Percentiles rank a stretch among this genome's conserved stretches.
Evolutionary conservation across 129 eudicot genomes (phyloP).

Genomic region (Pulicaria dysenterica): DNA sequence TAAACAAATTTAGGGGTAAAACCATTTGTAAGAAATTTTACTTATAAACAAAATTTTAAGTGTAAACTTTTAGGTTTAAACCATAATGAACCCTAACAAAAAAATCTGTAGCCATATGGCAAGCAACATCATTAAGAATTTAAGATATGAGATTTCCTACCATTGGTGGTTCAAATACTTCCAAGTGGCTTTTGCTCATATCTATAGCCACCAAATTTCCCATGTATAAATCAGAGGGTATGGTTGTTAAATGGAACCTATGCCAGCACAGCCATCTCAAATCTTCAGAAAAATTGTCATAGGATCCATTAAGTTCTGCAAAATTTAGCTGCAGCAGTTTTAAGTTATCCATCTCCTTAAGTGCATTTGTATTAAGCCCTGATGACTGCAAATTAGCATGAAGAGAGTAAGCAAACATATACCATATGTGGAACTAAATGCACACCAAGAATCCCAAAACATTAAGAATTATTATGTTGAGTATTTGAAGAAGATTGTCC

Average conservation of each 20-base stretch:
- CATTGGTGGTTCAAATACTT: constrained; percentile 16
- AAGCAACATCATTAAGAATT: constrained; percentile 8
- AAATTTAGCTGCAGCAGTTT: constrained; percentile 14
- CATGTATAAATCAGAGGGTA: constrained; percentile 9
- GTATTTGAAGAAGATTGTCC: too few relatives aligned
- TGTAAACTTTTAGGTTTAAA: too few relatives aligned
- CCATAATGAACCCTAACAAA: too few relatives aligned
- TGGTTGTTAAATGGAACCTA: constrained; percentile 12
- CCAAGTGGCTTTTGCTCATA: constrained; percentile 22
- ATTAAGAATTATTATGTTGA: too few relatives aligned
- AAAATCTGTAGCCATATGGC: too few relatives aligned
- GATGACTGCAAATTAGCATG: constrained; percentile 2
- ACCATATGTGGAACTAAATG: too few relatives aligned
- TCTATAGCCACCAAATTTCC: constrained; percentile 17
- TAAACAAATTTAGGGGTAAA: too few relatives aligned
- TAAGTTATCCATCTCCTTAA: neutral
- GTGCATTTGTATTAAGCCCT: neutral
- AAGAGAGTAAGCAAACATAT: neutral
- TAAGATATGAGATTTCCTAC: neutral
- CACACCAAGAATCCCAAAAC: too few relatives aligned
- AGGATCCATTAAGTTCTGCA: neutral
- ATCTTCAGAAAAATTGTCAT: neutral
- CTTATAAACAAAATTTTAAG: too few relatives aligned
- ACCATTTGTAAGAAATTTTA: too few relatives aligned
- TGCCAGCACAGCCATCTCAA: constrained; percentile 17